Percentiles rank a stretch among this genome's conserved stretches.
Conservation (phyloP, 805 yeast species). For the Saturnispora kantuleensis region DNA sequence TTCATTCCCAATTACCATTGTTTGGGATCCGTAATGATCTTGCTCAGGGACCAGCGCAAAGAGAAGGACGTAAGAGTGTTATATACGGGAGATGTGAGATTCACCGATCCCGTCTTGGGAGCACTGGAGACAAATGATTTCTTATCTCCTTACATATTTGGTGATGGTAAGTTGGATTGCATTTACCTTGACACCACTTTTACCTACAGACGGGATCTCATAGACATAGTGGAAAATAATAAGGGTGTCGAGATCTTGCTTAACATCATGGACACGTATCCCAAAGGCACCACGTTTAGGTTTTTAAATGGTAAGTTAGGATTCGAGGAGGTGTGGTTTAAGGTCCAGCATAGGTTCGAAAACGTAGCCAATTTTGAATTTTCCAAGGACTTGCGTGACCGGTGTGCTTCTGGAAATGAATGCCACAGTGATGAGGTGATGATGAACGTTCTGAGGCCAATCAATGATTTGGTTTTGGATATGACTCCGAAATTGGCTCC, state of each 20-base stretch:
- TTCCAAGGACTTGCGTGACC: neutral
- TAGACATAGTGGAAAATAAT: constrained; percentile 12
- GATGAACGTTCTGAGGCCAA: neutral
- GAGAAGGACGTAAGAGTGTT: neutral
- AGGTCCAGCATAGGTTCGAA: constrained; percentile 6
- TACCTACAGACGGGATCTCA: constrained; percentile 10
- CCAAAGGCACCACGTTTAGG: constrained; percentile 12
- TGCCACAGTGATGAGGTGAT: neutral
- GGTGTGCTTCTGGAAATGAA: neutral
- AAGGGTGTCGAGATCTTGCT: constrained; percentile 10
- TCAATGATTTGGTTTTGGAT: neutral
- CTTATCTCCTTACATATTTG: constrained; percentile 7
- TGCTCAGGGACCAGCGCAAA: constrained; percentile 2
- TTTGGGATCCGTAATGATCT: constrained; percentile 15
- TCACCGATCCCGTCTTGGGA: constrained; percentile 7
- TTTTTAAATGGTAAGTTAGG: constrained; percentile 11
- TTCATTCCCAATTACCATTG: constrained; percentile 17
- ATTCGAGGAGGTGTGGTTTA: constrained; percentile 18
- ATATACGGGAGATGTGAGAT: constrained; percentile 17
- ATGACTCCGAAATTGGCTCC: neutral
- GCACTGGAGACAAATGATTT: constrained; percentile 4
- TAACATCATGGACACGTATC: constrained; percentile 10
- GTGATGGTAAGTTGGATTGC: constrained; percentile 5
- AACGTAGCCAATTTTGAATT: neutral
- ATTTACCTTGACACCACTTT: constrained; percentile 18